Evolutionary conservation across 768 basidiomycete genomes (phyloP).

Genomic region (Pisolithus orientalis): DNA sequence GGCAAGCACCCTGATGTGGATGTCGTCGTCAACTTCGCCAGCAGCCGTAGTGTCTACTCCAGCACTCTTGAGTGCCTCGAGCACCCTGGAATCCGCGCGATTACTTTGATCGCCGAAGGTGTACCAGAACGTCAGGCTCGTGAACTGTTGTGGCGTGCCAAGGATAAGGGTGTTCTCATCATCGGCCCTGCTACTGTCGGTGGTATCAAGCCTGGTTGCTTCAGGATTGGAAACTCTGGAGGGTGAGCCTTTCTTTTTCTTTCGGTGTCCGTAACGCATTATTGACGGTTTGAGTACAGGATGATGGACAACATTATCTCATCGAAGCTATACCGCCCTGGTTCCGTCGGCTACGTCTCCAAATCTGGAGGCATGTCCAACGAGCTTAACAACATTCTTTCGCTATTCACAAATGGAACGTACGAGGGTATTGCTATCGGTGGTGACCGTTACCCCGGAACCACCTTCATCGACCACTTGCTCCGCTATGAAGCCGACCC

Average conservation of each 20-base stretch:
- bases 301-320: slow-evolving; percentile 99
- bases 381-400: slow-evolving; percentile 99
- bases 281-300: slow-evolving; percentile 31
- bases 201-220: slow-evolving; percentile 99
- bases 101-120: slow-evolving; percentile 97
- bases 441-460: slow-evolving; percentile 97
- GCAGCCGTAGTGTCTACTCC: slow-evolving; percentile 87
- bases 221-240: slow-evolving; percentile 99
- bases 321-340: slow-evolving; percentile 96
- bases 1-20: slow-evolving; percentile 96
- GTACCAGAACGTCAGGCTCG: slow-evolving; percentile 97
- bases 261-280: not conserved
- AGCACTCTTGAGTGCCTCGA: slow-evolving; percentile 90
- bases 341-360: slow-evolving; percentile 97
- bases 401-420: slow-evolving; percentile 92
- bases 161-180: slow-evolving; percentile 84
- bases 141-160: slow-evolving; percentile 87
- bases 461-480: slow-evolving; percentile 98
- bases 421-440: slow-evolving; percentile 99
- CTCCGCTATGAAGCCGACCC: slow-evolving; percentile 96
- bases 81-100: slow-evolving; percentile 34
- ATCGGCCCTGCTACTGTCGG: slow-evolving; percentile 97
- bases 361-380: slow-evolving; percentile 99
- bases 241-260: slow-evolving; percentile 46
- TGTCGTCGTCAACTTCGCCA: slow-evolving; percentile 97